Conservation (phyloP, 2,329 filamentous ascomycete genomes). For the Fusarium pilosicola region DNA sequence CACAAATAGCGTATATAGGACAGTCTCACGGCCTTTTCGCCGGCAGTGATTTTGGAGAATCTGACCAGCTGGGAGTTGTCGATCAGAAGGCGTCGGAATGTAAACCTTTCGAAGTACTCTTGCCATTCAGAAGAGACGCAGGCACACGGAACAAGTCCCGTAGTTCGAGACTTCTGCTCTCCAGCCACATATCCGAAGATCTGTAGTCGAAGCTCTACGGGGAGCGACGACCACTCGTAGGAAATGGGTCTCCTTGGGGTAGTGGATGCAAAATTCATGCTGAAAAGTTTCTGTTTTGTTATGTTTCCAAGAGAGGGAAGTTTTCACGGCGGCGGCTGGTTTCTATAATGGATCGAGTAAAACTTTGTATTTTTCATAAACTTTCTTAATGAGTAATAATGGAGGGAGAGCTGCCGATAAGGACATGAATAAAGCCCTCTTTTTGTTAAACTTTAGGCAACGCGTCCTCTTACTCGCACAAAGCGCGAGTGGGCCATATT, state of each 20-base stretch:
- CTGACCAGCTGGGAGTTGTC: background rate
- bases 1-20: background rate
- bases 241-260: fast-evolving
- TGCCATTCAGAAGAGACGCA: background rate
- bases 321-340: background rate
- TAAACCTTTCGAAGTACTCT: background rate
- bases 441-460: background rate
- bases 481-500: fast-evolving
- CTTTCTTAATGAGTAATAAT: fast-evolving
- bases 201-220: background rate
- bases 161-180: background rate
- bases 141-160: fast-evolving
- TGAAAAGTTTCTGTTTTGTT: fast-evolving
- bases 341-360: fast-evolving
- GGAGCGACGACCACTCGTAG: background rate
- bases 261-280: fast-evolving
- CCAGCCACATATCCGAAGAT: background rate
- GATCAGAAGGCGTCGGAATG: background rate
- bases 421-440: background rate
- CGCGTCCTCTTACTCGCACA: fast-evolving
- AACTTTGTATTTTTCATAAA: fast-evolving
- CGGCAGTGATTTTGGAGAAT: fast-evolving
- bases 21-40: background rate
- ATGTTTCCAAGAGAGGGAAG: fast-evolving
- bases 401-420: background rate